Conservation (phyloP, 176 grass and related monocot species). For the Alopecurus myosuroides region DNA sequence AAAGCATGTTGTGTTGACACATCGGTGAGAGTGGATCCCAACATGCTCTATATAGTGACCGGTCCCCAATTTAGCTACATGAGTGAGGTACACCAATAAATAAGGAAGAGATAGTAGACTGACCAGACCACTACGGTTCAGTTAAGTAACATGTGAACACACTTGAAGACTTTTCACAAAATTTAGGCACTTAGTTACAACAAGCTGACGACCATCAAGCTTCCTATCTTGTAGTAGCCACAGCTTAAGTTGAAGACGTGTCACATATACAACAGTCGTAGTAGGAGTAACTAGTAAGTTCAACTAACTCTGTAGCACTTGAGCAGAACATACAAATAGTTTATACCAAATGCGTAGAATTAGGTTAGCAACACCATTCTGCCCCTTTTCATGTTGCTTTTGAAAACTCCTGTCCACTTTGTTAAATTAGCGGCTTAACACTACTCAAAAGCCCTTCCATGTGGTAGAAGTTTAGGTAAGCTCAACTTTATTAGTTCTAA, state of each 20-base stretch:
- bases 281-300: too few relatives aligned
- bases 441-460: too few relatives aligned
- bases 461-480: too few relatives aligned
- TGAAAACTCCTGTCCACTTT: too few relatives aligned
- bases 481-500: too few relatives aligned
- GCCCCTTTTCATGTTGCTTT: too few relatives aligned
- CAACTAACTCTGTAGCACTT: slow-evolving; percentile 18
- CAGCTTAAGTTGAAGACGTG: slow-evolving; percentile 65
- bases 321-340: slow-evolving; percentile 6
- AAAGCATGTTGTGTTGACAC: too few relatives aligned
- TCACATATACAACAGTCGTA: slow-evolving; percentile 40
- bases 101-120: slow-evolving; percentile 49
- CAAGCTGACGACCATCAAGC: slow-evolving; percentile 49
- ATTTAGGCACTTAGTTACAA: slow-evolving; percentile 52
- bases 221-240: slow-evolving; percentile 52
- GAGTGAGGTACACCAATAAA: slow-evolving; percentile 25
- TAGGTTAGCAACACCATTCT: too few relatives aligned
- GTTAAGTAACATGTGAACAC: slow-evolving; percentile 40
- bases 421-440: too few relatives aligned
- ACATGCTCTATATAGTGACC: too few relatives aligned
- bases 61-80: neutral
- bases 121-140: slow-evolving; percentile 44
- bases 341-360: slow-evolving; percentile 21
- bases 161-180: slow-evolving; percentile 41
- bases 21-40: too few relatives aligned